A percentile compares a stretch with the other conserved stretches of the same genome.
Evolutionary conservation across 1,284 basidiomycete species (phyloP).

Genomic region (Tremellales sp.): DNA sequence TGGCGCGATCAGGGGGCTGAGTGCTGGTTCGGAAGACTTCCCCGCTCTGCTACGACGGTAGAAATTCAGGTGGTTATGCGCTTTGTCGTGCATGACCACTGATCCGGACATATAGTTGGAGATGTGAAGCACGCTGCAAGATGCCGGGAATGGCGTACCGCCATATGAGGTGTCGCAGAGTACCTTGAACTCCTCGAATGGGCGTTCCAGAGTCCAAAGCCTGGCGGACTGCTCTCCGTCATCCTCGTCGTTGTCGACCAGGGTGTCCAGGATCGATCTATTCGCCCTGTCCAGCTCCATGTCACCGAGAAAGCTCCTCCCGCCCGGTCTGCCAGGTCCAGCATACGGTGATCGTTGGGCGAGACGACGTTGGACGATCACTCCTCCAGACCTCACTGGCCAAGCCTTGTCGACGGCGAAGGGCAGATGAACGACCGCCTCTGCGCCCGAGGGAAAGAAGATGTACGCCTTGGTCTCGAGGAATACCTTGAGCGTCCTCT

Average conservation of each 20-base stretch:
- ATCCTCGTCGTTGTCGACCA: conserved; percentile 61
- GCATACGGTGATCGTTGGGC: too few relatives aligned
- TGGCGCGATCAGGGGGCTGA: neutral
- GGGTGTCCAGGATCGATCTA: conserved; percentile 50
- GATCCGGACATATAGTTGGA: conserved; percentile 30
- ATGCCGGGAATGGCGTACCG: conserved; percentile 14
- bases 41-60: conserved; percentile 22
- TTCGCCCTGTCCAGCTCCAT: conserved; percentile 13
- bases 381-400: conserved; percentile 55
- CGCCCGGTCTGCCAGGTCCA: too few relatives aligned
- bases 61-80: conserved; percentile 31
- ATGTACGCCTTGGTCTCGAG: conserved; percentile 69
- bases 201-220: conserved; percentile 69
- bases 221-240: conserved; percentile 65
- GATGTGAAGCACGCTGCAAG: conserved; percentile 21
- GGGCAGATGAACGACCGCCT: conserved; percentile 74
- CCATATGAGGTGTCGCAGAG: conserved; percentile 46
- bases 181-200: conserved; percentile 67
- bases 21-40: neutral
- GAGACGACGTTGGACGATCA: conserved; percentile 60
- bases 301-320: conserved; percentile 14
- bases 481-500: conserved; percentile 69
- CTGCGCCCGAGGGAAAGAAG: conserved; percentile 66
- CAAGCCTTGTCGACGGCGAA: conserved; percentile 74
- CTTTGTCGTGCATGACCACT: conserved; percentile 27